Base-by-base conservation (phyloP, 192 early-diverging fungal genomes). In the Borealophlyctis nickersoniae region DNA sequence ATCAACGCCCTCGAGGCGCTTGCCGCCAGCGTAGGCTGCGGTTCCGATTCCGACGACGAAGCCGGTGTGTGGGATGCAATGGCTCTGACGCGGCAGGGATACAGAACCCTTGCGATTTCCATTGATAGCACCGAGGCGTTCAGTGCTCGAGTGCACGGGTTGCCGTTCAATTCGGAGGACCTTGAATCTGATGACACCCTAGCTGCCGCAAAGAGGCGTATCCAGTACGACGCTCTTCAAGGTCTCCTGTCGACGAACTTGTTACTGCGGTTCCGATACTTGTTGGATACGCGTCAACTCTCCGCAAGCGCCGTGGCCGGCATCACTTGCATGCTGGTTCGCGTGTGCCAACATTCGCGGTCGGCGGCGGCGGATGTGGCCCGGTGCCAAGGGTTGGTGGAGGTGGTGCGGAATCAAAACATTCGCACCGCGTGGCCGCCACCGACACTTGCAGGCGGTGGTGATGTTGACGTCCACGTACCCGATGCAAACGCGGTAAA, bases 241-340 rank as follows among this genome's bases (percentile, higher is more conserved):
- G 88, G 82, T 23, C 56, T 90, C n/a, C 51, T 90, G 7, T 57
- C 67, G n/a, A 88, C 86, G 74, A 74, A 85, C 58, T 69, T 90
- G 29, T 55, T 86, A 16, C 67, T 74, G 24, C 77, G 87, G 27
- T 49, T 88, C 19, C 66, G 73, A 2, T 90, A 86, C 61, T 63
- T 90, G 3, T 49, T 90, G 16, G 72, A 73, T 0, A 64, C 67
- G 5, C 56, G 65, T 4, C 70, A 72, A 27, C 70, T 74, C 3
- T 65, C 78, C 36, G 39, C 59, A 0, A 49, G 48, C 29, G 66
- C 78, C 0, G 73, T 76, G 5, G 56, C 68, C 5, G 78, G 75
- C 51, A 60, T 88, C 2, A 22, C 87, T 7, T 54, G 67, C 27
- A 80, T 85, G n/a, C 50, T 86, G 16, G 56, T 76, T 7, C 68